Conservation (phyloP, 2,329 filamentous ascomycete genomes). For the Westerdykella aurantiaca region DNA sequence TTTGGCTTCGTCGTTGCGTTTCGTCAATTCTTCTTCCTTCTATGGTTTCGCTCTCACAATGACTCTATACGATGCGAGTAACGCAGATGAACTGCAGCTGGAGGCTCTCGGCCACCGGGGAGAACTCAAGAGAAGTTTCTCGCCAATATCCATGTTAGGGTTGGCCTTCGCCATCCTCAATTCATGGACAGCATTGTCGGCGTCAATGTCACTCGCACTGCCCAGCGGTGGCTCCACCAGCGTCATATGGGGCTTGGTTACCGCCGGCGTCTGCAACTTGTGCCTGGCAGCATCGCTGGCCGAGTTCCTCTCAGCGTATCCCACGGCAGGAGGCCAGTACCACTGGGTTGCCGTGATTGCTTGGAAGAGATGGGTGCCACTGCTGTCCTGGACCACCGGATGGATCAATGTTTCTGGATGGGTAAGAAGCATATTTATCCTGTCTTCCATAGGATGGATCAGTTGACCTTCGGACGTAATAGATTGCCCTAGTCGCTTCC, state of each 20-base stretch:
- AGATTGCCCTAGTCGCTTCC: slow-evolving; percentile 53
- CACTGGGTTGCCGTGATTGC: slow-evolving; percentile 66
- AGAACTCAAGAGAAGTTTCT: slow-evolving; percentile 55
- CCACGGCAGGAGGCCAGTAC: slow-evolving; percentile 47
- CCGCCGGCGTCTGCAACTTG: slow-evolving; percentile 58
- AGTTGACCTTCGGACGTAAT: slow-evolving; percentile 32
- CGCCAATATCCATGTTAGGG: slow-evolving; percentile 55
- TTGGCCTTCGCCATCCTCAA: slow-evolving; percentile 60
- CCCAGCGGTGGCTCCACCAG: slow-evolving; percentile 65
- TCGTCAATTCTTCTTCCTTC: too few species aligned
- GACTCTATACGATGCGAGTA: slow-evolving; percentile 10
- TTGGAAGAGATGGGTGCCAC: slow-evolving; percentile 55
- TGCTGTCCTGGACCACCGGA: slow-evolving; percentile 64
- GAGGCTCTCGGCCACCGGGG: slow-evolving; percentile 50
- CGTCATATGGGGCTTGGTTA: slow-evolving; percentile 64
- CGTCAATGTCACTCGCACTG: slow-evolving; percentile 55
- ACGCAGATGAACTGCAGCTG: slow-evolving; percentile 33
- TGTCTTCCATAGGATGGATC: background rate
- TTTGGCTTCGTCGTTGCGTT: too few species aligned
- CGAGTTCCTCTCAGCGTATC: slow-evolving; percentile 64
- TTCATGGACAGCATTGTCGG: slow-evolving; percentile 57
- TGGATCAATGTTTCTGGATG: slow-evolving; percentile 71
- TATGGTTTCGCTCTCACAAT: too few species aligned
- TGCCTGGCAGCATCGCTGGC: slow-evolving; percentile 64
- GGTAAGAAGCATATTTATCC: slow-evolving; percentile 16